Base-by-base conservation (phyloP, 345 rosid genomes). In the Salix dunnii region DNA sequence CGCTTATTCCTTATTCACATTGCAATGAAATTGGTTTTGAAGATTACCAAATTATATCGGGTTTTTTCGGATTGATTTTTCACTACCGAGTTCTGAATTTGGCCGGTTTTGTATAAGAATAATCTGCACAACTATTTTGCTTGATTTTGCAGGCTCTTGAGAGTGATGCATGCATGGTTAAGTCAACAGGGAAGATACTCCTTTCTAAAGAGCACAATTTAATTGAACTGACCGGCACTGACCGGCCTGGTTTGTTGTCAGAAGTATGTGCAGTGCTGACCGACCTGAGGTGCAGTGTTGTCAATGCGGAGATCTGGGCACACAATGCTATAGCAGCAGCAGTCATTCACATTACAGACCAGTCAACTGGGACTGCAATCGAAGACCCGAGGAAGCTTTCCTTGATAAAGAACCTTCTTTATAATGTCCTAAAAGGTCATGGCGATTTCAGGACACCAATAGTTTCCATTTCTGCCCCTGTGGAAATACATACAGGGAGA, bases 311-410 rank as follows among this genome's bases (percentile, higher is more conserved):
- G 84, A 89, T 94, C 78, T 94, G 98, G 98, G 92, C 98, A 53
- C 98, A 94, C 86, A 94, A 94, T 80, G 81, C 87, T 21, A 88
- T 97, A 85, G 97, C 98, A 66, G 98, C 98, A 3, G 97, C 98
- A 13, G 94, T 94, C 33, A 90, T 88, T 80, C 92, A 89, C 79
- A 91, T 91, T 75, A 91, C 89, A 8, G 97, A 92, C 78, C 77
- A 77, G 80, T 81, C 86, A 49, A 88, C 94, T 8, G 86, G 86
- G 33, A 67, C 80, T 55, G 94, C 95, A 31, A 88, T 92, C 43
- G 82, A 82, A 51, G 98, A 94, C 81, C 91, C 88, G 2, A 74
- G 69, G 62, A 89, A 85, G 23, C 94, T 94, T n/a, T 83, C 91
- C 58, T 78, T 81, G 38, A 88, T 94, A 42, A 85, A 88, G 78